Conservation (phyloP, 331 rosid species). For the Rosa hybrid region DNA sequence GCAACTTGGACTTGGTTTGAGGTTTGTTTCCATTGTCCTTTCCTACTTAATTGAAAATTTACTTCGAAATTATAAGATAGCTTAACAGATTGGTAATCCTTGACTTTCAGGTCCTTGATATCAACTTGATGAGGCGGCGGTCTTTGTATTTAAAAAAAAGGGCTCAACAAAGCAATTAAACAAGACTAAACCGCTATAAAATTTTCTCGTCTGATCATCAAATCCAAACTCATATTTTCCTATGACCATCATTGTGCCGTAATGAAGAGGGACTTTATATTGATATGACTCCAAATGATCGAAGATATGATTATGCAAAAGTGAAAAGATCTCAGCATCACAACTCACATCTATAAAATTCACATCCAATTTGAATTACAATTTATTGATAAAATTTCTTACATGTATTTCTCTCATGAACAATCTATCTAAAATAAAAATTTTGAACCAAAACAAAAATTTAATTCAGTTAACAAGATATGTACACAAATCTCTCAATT, state of each 20-base stretch:
- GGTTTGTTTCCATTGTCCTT: not conserved
- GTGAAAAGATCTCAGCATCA: not conserved
- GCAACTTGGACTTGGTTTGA: not conserved
- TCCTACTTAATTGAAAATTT: not conserved
- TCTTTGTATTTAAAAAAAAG: not conserved
- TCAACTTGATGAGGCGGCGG: not conserved
- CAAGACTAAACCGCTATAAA: not conserved
- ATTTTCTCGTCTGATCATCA: not conserved
- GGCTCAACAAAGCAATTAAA: not conserved
- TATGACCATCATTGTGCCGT: not conserved
- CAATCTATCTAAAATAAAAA: not conserved
- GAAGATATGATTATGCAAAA: not conserved
- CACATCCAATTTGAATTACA: not conserved
- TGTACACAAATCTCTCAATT: slow-evolving; percentile 17
- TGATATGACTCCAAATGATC: not conserved
- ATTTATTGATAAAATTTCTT: slow-evolving; percentile 5
- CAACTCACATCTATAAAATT: not conserved
- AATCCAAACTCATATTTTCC: not conserved
- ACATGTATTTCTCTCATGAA: not conserved
- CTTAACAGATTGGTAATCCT: not conserved
- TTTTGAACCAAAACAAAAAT: not conserved
- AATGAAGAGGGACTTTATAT: not conserved
- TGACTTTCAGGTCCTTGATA: slow-evolving; percentile 6
- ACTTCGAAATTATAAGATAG: not conserved
- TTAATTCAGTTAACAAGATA: not conserved